phyloP scores from a whole-genome alignment of 495 filamentous ascomycete genomes.

The Hypoxylon crocopeplum region DNA sequence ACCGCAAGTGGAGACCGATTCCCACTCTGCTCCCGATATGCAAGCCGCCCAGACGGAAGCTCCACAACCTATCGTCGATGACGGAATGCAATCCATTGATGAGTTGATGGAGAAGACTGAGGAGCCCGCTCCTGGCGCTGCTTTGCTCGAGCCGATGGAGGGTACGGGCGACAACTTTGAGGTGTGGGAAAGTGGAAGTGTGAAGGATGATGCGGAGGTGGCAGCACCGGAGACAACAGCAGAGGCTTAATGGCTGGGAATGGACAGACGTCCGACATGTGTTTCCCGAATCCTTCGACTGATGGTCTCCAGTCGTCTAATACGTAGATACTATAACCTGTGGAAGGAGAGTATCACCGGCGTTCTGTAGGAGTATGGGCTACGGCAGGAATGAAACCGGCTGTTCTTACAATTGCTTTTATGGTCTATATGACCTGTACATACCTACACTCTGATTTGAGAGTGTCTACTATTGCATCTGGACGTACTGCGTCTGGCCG shows the following conservation, averaged over 20 bases:
- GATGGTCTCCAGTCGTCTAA: conserved; percentile 26
- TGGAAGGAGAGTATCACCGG: conserved; percentile 8
- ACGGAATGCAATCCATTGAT: conserved; percentile 45
- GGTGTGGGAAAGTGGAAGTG: conserved; percentile 70
- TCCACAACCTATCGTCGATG: conserved; percentile 11
- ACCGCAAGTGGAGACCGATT: conserved; percentile 17
- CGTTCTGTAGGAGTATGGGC: conserved; percentile 3
- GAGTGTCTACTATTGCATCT: no score
- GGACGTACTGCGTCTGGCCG: no score
- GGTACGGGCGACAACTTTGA: conserved; percentile 62
- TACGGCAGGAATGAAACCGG: conserved; percentile 2
- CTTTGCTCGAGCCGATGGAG: conserved; percentile 57
- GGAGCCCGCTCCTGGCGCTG: conserved; percentile 47
- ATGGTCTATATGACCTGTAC: conserved; percentile 27
- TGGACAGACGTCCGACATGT: neutral
- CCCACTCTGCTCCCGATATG: conserved; percentile 43
- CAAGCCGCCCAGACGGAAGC: conserved; percentile 44
- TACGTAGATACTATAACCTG: conserved; percentile 22
- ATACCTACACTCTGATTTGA: conserved; percentile 7
- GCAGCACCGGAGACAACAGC: conserved; percentile 12
- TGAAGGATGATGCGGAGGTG: conserved; percentile 55
- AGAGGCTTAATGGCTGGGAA: conserved; percentile 14
- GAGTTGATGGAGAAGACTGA: conserved; percentile 56
- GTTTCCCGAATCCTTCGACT: conserved; percentile 8
- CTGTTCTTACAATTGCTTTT: conserved; percentile 10